Conservation (phyloP, 2,329 filamentous ascomycete genomes). For the Arthrocladium fulminans region DNA sequence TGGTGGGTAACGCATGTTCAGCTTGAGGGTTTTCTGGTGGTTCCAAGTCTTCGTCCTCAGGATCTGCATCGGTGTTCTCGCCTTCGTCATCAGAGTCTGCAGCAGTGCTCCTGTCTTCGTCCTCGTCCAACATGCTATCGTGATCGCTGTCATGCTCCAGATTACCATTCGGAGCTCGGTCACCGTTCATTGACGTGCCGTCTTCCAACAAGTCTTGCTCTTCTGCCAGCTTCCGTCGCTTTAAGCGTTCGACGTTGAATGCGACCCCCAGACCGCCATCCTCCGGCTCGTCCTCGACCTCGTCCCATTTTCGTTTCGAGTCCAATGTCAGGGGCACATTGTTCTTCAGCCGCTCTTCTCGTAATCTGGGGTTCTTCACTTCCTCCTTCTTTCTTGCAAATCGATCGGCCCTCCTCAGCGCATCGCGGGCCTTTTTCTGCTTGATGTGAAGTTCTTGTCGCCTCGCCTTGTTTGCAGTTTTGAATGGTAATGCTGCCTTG, state of each 20-base stretch:
- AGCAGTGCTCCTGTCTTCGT: conserved; percentile 58
- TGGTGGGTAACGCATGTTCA: conserved; percentile 18
- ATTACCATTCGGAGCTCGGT: conserved; percentile 14
- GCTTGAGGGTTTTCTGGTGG: conserved; percentile 11
- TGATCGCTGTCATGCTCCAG: conserved; percentile 24
- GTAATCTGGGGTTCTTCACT: conserved; percentile 67
- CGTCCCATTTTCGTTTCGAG: conserved; percentile 83
- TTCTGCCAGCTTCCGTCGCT: conserved; percentile 39
- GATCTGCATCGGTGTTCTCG: conserved; percentile 2
- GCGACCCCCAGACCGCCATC: conserved; percentile 37
- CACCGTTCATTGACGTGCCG: conserved; percentile 35
- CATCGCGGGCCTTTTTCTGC: conserved; percentile 67
- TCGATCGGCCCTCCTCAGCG: conserved; percentile 64
- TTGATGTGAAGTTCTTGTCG: conserved; percentile 70
- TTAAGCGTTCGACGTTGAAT: conserved; percentile 42
- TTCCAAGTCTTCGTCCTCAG: conserved; percentile 15
- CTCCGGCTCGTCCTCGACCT: conserved; percentile 49
- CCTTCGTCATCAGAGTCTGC: conserved; percentile 58
- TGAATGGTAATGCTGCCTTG: conserved; percentile 41
- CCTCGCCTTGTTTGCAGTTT: conserved; percentile 64
- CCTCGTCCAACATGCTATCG: conserved; percentile 37
- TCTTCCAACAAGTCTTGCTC: conserved; percentile 38
- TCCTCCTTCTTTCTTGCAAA: conserved; percentile 77
- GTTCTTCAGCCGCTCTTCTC: conserved; percentile 60
- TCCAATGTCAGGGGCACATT: conserved; percentile 79